Base-by-base conservation (phyloP, 2,329 filamentous ascomycete genomes). In the Aureobasidium uvarum region DNA sequence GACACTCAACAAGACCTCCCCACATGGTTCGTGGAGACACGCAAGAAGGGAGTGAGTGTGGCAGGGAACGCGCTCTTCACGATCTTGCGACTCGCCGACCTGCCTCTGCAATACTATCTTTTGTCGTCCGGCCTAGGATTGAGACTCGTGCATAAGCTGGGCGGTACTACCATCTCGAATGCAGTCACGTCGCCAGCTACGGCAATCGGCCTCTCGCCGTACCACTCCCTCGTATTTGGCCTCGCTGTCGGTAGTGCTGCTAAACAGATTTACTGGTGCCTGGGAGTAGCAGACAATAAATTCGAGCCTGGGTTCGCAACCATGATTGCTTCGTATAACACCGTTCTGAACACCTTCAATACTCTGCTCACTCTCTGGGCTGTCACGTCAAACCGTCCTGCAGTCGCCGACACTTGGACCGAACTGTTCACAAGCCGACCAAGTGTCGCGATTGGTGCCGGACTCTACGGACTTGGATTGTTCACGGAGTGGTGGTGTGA, bases 251-350 rank as follows among this genome's bases (percentile, higher is more conserved):
- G 71, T 28, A 68, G 67, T 43, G 55, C 68, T 18, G 52, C 65
- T 20, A 72, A 72, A 63, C 70, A 72, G 39, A 70, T 73, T 55
- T 72, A 71, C 67, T 73, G 71, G 71, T 69, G 70, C 25, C 41
- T 70, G 18, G 63, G 67, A 23, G 65, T 71, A 31, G 66, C 67
- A 7, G 69, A 71, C 51, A 64, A 67, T 14, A 50, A 62, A 11
- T 67, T 72, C 45, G 65, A 68, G 2, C 56, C 68, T 1, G 23
- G 41, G 5, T 70, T 72, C 20, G 65, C 68, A 7, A 41, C 62
- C 18, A 50, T 43, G 4, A 51, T 72, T 14, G 68, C 66, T 10
- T 63, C 63, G 13, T 72, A 71, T 64, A 72, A 72, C 39, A 70
- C 71, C 18, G 11, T 70, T 2, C 59, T 71, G 54, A 72, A 72